Base-by-base conservation (phyloP, 2,329 filamentous ascomycete species). In the Colletotrichum liriopes region DNA sequence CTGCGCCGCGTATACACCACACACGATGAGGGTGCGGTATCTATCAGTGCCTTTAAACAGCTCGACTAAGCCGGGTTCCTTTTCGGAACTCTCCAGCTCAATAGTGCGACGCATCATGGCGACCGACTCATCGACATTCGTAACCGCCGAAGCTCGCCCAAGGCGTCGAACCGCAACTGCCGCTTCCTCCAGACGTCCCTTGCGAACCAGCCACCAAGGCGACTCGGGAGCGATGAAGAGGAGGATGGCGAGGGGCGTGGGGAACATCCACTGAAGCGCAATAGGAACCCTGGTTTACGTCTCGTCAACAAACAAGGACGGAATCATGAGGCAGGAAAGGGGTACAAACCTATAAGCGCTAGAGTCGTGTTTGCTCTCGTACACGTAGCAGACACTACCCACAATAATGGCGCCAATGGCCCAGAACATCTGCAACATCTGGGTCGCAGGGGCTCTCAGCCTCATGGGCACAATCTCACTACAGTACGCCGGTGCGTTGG, bases 351-450 rank as follows among this genome's bases (percentile, higher is more conserved):
- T 70, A 45, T 75, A 79, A 1, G 76, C 75, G 71, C 76, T 78
- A 26, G 75, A 18, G 45, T 72, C 71, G 2, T 4, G 20, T 45
- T 75, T 72, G 37, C 69, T 77, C 73, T 89, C 83, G 82, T 89
- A 90, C 59, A 80, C 77, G 78, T 88, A 91, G 63, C 87, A 88
- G 72, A 89, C 84, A 71, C 81, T 89, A 41, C 84, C 87, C 32
- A 91, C 90, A 70, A 92, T 89, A 77, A 92, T 91, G 45, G 81
- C 79, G 35, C 89, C 90, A 77, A 92, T 88, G 23, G 89, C 87
- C 89, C 89, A 92, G 82, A 89, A 90, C 89, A 91, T 91, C 81
- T 92, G 90, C 79, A 92, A 76, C 86, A 89, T 91, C 80, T 89
- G 87, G 2, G 90, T 92, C 5, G 85, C 85, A 26, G 88, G 86